These are phyloP conservation scores for Scytalidium lignicola DNA, from an alignment of 2,329 filamentous ascomycete species.

Conservation along the genomic window DNA sequence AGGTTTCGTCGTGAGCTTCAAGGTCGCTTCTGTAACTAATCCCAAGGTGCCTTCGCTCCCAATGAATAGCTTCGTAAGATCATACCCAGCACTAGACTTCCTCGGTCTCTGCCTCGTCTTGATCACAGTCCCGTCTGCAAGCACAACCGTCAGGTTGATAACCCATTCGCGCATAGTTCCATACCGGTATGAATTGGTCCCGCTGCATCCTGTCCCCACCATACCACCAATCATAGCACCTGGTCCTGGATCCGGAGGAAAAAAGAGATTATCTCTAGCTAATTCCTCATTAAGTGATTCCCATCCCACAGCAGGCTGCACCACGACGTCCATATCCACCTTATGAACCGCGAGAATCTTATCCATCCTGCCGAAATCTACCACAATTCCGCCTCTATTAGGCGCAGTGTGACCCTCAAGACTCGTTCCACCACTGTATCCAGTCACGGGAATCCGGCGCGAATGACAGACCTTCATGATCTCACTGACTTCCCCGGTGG, in stretches of 20 bases:
- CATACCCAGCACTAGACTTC: conserved; percentile 89
- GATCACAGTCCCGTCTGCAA: conserved; percentile 85
- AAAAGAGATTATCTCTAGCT: conserved; percentile 71
- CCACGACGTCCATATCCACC: conserved; percentile 69
- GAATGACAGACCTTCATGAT: conserved; percentile 86
- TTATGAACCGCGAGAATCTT: conserved; percentile 72
- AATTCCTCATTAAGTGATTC: conserved; percentile 78
- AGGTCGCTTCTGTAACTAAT: conserved; percentile 82
- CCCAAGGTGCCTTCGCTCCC: conserved; percentile 89
- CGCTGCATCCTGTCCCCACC: conserved; percentile 68
- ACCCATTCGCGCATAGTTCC: conserved; percentile 97
- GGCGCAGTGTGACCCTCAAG: conserved; percentile 85
- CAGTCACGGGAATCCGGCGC: conserved; percentile 77
- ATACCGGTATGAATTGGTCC: conserved; percentile 88
- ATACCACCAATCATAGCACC: conserved; percentile 90
- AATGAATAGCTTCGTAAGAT: conserved; percentile 84
- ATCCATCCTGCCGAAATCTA: conserved; percentile 85
- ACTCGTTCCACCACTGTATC: conserved; percentile 83
- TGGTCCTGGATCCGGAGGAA: conserved; percentile 86
- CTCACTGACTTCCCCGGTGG: conserved; percentile 76
- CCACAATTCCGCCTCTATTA: conserved; percentile 75
- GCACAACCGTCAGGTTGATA: conserved; percentile 75
- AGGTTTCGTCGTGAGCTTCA: conserved; percentile 81
- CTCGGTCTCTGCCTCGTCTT: conserved; percentile 83
- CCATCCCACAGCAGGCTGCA: conserved; percentile 82